phyloP scores from a whole-genome alignment of 305 asterid species.

The Coffea humblotiana region DNA sequence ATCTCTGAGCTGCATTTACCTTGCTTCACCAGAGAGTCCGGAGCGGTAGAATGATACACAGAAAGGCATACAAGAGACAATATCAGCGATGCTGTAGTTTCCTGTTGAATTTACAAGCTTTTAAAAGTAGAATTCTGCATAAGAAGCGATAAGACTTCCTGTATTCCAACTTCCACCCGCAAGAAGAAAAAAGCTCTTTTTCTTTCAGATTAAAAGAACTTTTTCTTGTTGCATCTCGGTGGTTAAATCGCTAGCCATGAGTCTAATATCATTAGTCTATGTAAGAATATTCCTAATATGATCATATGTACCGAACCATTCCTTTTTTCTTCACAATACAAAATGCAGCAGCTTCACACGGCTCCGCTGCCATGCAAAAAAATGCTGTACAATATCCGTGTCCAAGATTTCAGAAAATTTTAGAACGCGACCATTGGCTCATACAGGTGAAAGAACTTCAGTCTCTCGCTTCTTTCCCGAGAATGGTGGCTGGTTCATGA shows the following conservation, averaged over 20 bases:
- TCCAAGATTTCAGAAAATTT: not conserved
- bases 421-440: conserved; percentile 10
- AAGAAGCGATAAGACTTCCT: not conserved
- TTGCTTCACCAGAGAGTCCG: too few species aligned
- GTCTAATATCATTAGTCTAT: not conserved
- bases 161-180: not conserved
- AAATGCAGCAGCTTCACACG: conserved; percentile 18
- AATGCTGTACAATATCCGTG: conserved; percentile 46
- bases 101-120: not conserved
- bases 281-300: not conserved
- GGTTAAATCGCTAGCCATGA: not conserved
- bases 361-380: conserved; percentile 26
- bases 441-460: conserved; percentile 51
- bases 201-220: not conserved
- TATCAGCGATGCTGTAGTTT: not conserved
- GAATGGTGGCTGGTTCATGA: conserved; percentile 48
- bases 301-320: not conserved
- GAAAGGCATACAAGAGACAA: not conserved
- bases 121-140: not conserved
- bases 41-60: too few species aligned
- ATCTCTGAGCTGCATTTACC: too few species aligned
- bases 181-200: not conserved
- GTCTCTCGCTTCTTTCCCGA: conserved; percentile 25
- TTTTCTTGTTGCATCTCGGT: not conserved
- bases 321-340: not conserved